Percentiles rank a stretch among this genome's conserved stretches.
Evolutionary conservation across 257 asterid genomes (phyloP).

Genomic region (Ocimum tenuiflorum): DNA sequence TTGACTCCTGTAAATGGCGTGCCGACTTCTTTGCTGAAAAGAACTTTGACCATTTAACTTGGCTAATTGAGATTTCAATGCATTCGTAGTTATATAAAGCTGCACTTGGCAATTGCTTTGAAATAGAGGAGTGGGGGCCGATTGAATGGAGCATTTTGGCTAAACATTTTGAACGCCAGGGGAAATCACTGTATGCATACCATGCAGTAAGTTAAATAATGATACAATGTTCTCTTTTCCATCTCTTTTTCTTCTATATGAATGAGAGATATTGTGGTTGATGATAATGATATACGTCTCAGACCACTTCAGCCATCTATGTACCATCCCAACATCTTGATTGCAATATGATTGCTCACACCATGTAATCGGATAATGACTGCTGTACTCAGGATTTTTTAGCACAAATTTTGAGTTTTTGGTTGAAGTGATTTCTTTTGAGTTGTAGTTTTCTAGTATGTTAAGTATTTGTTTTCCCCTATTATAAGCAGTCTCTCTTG

Average conservation of each 20-base stretch:
- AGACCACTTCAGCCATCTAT: no score
- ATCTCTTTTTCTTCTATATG: neutral
- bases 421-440: neutral
- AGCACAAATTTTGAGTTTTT: neutral
- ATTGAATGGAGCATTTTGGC: conserved; percentile 86
- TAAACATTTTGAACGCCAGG: conserved; percentile 93
- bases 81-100: conserved; percentile 60
- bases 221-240: neutral
- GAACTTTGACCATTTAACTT: neutral
- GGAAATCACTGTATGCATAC: conserved; percentile 87
- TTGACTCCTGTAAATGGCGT: neutral
- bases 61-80: conserved; percentile 16
- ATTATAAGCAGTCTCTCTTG: no score
- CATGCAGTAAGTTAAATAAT: conserved; percentile 69
- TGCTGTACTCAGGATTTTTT: no score
- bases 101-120: conserved; percentile 75
- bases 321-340: no score
- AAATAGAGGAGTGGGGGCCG: conserved; percentile 91
- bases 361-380: no score
- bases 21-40: neutral
- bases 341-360: no score
- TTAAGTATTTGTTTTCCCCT: no score
- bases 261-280: neutral
- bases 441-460: no score
- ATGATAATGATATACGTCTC: neutral